These are phyloP conservation scores for Trichoderma semiorbis DNA, from an alignment of 2,329 filamentous ascomycete genomes.

Conservation along the genomic window DNA sequence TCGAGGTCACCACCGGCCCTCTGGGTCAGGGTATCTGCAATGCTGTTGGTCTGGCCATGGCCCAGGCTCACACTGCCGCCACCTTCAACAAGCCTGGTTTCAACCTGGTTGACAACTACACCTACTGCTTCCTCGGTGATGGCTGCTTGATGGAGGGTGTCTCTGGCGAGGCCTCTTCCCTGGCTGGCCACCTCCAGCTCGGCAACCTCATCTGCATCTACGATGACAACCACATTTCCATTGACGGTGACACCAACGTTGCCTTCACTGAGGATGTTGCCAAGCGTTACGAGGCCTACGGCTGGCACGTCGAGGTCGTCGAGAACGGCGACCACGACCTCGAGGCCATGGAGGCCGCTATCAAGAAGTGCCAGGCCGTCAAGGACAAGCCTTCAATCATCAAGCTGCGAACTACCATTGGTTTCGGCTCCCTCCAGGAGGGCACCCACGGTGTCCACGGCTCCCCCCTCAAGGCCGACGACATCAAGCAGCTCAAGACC, in stretches of 20 bases:
- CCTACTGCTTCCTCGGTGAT: conserved; percentile 94
- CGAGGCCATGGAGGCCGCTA: conserved; percentile 80
- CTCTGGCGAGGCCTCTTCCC: conserved; percentile 84
- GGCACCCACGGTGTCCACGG: conserved; percentile 96
- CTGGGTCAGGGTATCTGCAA: conserved; percentile 97
- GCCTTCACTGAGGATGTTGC: conserved; percentile 96
- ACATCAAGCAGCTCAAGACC: conserved; percentile 88
- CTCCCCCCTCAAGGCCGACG: conserved; percentile 90
- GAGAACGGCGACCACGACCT: conserved; percentile 87
- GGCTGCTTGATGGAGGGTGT: conserved; percentile 99
- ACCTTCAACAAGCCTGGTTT: conserved; percentile 96
- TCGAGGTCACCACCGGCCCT: conserved; percentile 97
- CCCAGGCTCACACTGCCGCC: conserved; percentile 85
- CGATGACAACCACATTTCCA: conserved; percentile 97
- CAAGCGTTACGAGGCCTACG: conserved; percentile 94
- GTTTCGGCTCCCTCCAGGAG: conserved; percentile 88
- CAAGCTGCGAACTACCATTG: conserved; percentile 95
- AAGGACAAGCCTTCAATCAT: conserved; percentile 97
- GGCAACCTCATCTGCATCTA: conserved; percentile 97
- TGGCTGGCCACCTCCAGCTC: conserved; percentile 93
- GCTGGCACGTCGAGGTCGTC: conserved; percentile 88
- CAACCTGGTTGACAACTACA: conserved; percentile 92
- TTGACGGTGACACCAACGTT: conserved; percentile 91
- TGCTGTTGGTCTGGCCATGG: conserved; percentile 95
- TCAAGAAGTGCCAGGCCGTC: conserved; percentile 78